Conservation (phyloP, 768 basidiomycete genomes). For the Boletus edulis region DNA sequence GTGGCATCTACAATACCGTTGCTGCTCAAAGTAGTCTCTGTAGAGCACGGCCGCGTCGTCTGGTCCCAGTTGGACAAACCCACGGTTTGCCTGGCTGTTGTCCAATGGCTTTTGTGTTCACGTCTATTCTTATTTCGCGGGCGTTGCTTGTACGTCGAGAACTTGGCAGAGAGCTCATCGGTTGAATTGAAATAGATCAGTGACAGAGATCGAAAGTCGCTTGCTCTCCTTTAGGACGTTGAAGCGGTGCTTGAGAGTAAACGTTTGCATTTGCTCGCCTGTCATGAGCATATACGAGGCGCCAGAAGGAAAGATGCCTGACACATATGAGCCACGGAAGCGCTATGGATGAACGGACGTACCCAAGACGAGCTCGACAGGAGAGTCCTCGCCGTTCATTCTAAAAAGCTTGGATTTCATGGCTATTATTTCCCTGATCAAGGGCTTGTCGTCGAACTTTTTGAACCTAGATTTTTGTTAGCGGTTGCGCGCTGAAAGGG, state of each 20-base stretch:
- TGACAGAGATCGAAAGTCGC: conserved; percentile 44
- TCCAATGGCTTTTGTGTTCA: conserved; percentile 22
- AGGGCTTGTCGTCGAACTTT: conserved; percentile 34
- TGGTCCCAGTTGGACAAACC: conserved; percentile 26
- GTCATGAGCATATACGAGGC: conserved; percentile 46
- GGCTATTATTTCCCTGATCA: conserved; percentile 29
- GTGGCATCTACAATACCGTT: conserved; percentile 31
- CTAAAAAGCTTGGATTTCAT: conserved; percentile 31
- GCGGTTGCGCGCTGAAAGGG: neutral
- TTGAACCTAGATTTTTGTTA: conserved; percentile 23
- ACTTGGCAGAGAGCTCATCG: conserved; percentile 36
- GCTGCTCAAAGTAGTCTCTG: conserved; percentile 48
- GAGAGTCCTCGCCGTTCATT: conserved; percentile 20
- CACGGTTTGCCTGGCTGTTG: conserved; percentile 43
- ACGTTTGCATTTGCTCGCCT: conserved; percentile 28
- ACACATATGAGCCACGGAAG: neutral
- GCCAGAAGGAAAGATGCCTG: conserved; percentile 44
- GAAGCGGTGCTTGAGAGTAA: conserved; percentile 18
- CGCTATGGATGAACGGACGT: neutral
- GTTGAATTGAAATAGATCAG: conserved; percentile 41
- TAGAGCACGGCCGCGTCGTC: conserved; percentile 14
- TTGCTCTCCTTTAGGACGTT: conserved; percentile 14
- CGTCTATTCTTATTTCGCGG: conserved; percentile 31
- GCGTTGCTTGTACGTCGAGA: conserved; percentile 39
- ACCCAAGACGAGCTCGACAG: conserved; percentile 48